A percentile compares a stretch with the other conserved stretches of the same genome.
These are phyloP conservation scores for Trematosphaeria pertusa DNA, from an alignment of 2,329 filamentous ascomycete species.

Conservation along the genomic window DNA sequence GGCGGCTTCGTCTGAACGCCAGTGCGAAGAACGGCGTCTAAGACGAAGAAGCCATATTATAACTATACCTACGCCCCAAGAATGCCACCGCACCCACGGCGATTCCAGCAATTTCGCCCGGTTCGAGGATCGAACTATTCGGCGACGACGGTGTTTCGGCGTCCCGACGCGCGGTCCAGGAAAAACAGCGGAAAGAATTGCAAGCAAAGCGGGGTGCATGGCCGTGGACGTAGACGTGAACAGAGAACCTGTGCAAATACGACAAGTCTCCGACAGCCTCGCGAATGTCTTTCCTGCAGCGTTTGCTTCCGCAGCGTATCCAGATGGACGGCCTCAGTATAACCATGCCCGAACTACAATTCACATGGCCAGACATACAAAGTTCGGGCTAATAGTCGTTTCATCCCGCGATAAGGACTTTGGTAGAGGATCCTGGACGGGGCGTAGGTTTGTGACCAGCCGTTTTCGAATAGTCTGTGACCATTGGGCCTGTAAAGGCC, in stretches of 20 bases:
- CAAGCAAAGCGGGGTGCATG: slow-evolving; percentile 9
- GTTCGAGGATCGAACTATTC: too few species aligned
- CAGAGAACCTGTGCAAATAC: slow-evolving; percentile 3
- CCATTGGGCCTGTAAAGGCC: neutral
- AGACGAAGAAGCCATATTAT: too few species aligned
- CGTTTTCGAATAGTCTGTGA: slow-evolving; percentile 2
- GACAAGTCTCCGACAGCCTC: slow-evolving; percentile 5
- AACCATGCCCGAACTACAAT: neutral
- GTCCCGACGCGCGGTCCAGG: too few species aligned
- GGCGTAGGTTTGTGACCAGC: slow-evolving; percentile 7
- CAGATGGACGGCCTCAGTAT: slow-evolving; percentile 11
- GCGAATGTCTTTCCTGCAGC: slow-evolving; percentile 6
- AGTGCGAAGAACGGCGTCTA: too few species aligned
- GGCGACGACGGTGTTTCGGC: too few species aligned
- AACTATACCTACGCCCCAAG: too few species aligned
- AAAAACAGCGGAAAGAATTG: too few species aligned
- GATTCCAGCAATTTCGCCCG: too few species aligned
- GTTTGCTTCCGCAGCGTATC: slow-evolving; percentile 16
- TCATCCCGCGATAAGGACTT: neutral
- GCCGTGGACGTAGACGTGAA: slow-evolving; percentile 7
- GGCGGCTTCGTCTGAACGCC: too few species aligned
- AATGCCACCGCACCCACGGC: too few species aligned
- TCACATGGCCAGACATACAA: slow-evolving; percentile 9
- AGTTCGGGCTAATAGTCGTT: slow-evolving; percentile 11
- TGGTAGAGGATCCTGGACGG: slow-evolving; percentile 6